Conservation (phyloP, 192 early-diverging fungal genomes). For the Entomortierella chlamydospora region DNA sequence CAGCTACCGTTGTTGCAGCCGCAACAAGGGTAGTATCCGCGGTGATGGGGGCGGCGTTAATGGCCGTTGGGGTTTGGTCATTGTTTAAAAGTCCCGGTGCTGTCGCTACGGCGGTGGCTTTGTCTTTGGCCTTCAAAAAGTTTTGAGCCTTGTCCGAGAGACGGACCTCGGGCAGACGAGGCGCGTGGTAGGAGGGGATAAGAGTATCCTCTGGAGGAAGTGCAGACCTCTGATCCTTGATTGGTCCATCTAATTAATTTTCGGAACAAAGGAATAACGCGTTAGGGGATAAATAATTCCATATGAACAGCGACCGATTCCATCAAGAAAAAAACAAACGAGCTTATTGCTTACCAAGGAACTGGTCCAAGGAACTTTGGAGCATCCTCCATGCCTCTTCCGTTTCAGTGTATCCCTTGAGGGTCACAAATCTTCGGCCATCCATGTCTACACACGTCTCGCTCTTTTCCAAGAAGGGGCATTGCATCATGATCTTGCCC, state of each 20-base stretch:
- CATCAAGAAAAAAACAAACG: too few species aligned
- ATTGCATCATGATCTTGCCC: slow-evolving; percentile 17
- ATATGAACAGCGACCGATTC: too few species aligned
- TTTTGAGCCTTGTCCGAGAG: slow-evolving; percentile 30
- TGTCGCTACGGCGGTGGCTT: neutral
- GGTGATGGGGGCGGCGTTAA: neutral
- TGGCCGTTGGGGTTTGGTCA: neutral
- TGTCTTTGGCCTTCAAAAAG: slow-evolving; percentile 23
- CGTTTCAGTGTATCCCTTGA: slow-evolving; percentile 50
- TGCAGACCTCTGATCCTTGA: slow-evolving; percentile 33
- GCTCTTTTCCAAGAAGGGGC: slow-evolving; percentile 42
- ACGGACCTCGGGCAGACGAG: slow-evolving; percentile 24
- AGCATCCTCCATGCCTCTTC: slow-evolving; percentile 32
- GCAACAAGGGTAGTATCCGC: neutral
- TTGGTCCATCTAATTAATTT: slow-evolving; percentile 24
- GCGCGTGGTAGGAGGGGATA: slow-evolving; percentile 47
- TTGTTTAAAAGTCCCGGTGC: slow-evolving; percentile 1
- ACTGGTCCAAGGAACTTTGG: slow-evolving; percentile 12
- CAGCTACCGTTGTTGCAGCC: neutral
- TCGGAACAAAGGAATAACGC: neutral
- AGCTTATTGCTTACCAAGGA: slow-evolving; percentile 35
- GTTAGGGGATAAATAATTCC: too few species aligned
- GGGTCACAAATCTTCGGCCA: slow-evolving; percentile 1
- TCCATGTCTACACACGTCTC: slow-evolving; percentile 14
- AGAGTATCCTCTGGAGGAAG: slow-evolving; percentile 48